Base-by-base conservation (phyloP, 2,329 filamentous ascomycete species). In the Capronia americana region DNA sequence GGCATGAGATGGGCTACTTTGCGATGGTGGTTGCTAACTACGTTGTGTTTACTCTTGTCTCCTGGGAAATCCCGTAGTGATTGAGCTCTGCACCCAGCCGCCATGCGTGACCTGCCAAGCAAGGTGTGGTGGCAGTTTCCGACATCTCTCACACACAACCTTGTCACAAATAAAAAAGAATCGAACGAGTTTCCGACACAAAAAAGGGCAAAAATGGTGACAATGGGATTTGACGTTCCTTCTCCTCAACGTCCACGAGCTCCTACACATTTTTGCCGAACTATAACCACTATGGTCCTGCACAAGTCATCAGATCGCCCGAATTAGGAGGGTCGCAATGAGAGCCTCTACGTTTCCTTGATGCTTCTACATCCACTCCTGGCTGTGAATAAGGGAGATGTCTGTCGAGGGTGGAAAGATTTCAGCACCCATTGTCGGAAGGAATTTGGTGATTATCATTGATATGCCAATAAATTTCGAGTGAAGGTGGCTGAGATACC, bases 281-380 rank as follows among this genome's bases (percentile, higher is more conserved):
- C 24, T 55, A n/a, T 30, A 55, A 55, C 53, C 53, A 55, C 53
- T 55, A 55, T 55, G 53, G 28, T 34, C 53, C 53, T 55, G 53
- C 34, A 55, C 53, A 55, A 55, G 53, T 55, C 53, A 30, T 20
- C 53, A 55, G n/a, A 26, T 55, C 53, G 11, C 14, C 53, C 53
- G 53, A 55, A 24, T 55, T 55, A 55, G 53, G 53, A 55, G 53
- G 53, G n/a, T 55, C 26, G 28, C 28, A 55, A 23, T 55, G 26
- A 55, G 53, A 55, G 53, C 53, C 53, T 55, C 53, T 55, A 34
- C 53, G 53, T 55, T 55, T 55, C 53, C 10, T 30, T 55, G 53
- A 55, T 30, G 53, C 53, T 32, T 55, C 28, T 23, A 28, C 28
- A 55, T 55, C 53, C 53, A 55, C 53, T 55, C 53, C 53, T 55